Evolutionary conservation across 345 rosid genomes (phyloP), one percentile per base, ranked within the genome.

Genomic region (Abelmoschus esculentus): DNA sequence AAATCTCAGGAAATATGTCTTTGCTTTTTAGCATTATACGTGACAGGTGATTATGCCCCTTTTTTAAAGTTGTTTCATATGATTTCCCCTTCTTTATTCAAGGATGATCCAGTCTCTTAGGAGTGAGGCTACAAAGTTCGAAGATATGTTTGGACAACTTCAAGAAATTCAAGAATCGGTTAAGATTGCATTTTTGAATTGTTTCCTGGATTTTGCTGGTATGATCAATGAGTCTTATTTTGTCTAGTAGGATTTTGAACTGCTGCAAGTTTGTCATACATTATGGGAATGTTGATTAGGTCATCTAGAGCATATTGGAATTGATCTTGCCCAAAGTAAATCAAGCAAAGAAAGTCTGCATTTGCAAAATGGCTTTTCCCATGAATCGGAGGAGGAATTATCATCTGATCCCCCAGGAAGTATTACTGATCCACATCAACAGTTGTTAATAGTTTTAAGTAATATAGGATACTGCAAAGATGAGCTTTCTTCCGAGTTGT

Each of bases 121-220:
- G 87, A 73, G 77, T 73, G 99, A 95, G 79, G 96, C 87, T 65
- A 73, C 86, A 61, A 88, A 83, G 72, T 91, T 91, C 22, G 96
- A 91, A 72, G 89, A 95, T 75, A 84, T 86, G 82, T 82, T 80
- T 75, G 67, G 70, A 40, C 98, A 88, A 72, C 84, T 95, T 77
- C 93, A 89, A 75, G 99, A 91, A 80, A 90, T 87, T 79, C 87
- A 88, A 78, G 89, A 86, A 80, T 88, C 98, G 64, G 89, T 95
- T 71, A 85, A 96, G 78, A 89, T 95, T 72, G 91, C 99, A 15
- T 87, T 91, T 81, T 76, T 95, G 71, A 95, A 95, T 72, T 92
- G 98, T 78, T 95, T 91, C 80, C 85, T 95, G 71, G 99, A 95
- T 86, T 95, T 95, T 80, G 98, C 96, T 72, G 98, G 98, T 93